A percentile compares a stretch with the other conserved stretches of the same genome.
Evolutionary conservation across 306 rosid species (phyloP).

Genomic region (peach (Prunus persica)): DNA sequence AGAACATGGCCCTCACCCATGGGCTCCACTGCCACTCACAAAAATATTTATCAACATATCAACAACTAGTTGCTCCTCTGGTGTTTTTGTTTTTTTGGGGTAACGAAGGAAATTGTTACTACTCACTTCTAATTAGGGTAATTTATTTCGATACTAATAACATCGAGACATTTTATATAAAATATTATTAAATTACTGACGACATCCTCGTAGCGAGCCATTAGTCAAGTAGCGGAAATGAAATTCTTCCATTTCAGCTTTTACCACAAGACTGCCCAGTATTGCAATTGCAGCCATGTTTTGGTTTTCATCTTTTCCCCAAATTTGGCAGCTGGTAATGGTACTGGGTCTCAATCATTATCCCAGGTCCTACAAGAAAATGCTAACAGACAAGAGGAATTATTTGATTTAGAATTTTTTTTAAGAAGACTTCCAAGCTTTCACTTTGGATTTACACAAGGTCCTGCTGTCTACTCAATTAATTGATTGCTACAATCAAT

Average conservation of each 20-base stretch:
- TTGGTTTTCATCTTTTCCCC: not conserved
- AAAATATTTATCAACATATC: not conserved
- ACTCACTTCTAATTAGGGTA: too few relatives aligned
- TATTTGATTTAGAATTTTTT: not conserved
- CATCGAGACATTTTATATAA: too few relatives aligned
- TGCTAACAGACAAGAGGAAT: conserved; percentile 11
- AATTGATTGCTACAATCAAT: not conserved
- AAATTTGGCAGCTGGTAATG: conserved; percentile 6
- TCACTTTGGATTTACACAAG: conserved; percentile 11
- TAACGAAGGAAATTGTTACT: too few relatives aligned
- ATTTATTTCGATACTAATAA: too few relatives aligned
- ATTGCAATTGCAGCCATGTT: not conserved
- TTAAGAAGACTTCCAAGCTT: not conserved
- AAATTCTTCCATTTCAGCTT: not conserved
- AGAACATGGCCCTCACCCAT: not conserved
- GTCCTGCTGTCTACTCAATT: not conserved
- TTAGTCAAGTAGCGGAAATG: too few relatives aligned
- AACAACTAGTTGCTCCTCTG: not conserved
- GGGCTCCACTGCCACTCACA: not conserved
- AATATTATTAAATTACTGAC: too few relatives aligned
- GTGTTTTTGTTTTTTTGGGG: too few relatives aligned
- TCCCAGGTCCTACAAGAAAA: conserved; percentile 4
- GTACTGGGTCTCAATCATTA: conserved; percentile 21
- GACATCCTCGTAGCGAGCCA: too few relatives aligned
- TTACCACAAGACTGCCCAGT: not conserved